Conservation (phyloP, 345 rosid genomes). For the Arabis hirsuta region DNA sequence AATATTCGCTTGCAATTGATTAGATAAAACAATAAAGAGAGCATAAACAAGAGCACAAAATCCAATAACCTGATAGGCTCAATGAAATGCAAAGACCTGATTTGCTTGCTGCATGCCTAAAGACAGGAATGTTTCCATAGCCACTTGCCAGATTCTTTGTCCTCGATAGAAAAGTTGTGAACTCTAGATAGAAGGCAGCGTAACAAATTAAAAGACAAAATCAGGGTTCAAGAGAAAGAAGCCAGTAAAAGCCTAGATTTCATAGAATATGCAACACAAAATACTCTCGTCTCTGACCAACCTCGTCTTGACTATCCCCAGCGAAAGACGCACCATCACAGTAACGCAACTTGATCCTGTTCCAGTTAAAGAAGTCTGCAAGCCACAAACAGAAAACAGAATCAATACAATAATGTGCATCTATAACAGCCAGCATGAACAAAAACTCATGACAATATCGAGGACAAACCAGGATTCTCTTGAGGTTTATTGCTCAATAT, state of each 20-base stretch:
- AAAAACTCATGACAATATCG: constrained; percentile 4
- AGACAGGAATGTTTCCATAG: constrained; percentile 66
- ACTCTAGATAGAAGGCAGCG: constrained; percentile 44
- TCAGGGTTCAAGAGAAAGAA: constrained; percentile 2
- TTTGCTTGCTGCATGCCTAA: constrained; percentile 79
- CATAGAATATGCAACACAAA: not conserved
- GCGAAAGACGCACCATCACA: constrained; percentile 98
- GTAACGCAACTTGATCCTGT: constrained; percentile 83
- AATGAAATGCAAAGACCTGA: constrained; percentile 53
- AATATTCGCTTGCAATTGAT: constrained; percentile 17
- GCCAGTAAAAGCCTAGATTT: not conserved
- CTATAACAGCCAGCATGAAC: not conserved
- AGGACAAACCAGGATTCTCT: constrained; percentile 79
- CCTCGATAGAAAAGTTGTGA: constrained; percentile 74
- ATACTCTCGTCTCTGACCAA: constrained; percentile 29
- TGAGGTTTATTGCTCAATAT: constrained; percentile 73
- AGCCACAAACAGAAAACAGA: constrained; percentile 12
- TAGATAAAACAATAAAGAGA: constrained; percentile 15
- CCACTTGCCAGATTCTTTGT: constrained; percentile 80
- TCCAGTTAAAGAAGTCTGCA: constrained; percentile 96
- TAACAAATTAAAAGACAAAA: constrained; percentile 9
- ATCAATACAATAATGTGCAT: not conserved
- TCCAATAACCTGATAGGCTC: not conserved
- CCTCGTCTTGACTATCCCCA: constrained; percentile 80
- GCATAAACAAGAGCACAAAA: constrained; percentile 6